Percentiles rank a stretch among this genome's conserved stretches.
Evolutionary conservation across 306 rosid species (phyloP).

Genomic region (Medicago arabica): DNA sequence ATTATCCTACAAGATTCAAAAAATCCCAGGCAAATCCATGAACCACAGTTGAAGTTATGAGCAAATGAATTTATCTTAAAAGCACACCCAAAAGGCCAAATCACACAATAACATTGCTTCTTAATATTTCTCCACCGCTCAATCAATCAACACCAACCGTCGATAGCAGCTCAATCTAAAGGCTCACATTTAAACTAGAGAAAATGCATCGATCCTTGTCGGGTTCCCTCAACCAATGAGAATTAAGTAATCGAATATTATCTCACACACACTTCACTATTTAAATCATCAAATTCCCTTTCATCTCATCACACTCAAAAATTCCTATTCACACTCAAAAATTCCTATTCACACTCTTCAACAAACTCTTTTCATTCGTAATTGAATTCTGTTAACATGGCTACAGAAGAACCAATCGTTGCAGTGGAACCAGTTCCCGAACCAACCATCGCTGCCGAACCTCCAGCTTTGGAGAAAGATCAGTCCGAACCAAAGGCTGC

Average conservation of each 20-base stretch:
- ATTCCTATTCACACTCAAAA: slow-evolving; percentile 29
- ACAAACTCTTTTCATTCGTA: neutral
- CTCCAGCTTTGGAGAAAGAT: slow-evolving; percentile 44
- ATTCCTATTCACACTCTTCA: neutral
- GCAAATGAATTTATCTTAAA: slow-evolving; percentile 59
- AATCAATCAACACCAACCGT: slow-evolving; percentile 50
- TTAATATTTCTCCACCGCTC: slow-evolving; percentile 23
- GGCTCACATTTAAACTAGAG: slow-evolving; percentile 65
- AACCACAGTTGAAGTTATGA: slow-evolving; percentile 30
- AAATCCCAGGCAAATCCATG: slow-evolving; percentile 32
- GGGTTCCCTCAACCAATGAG: slow-evolving; percentile 59
- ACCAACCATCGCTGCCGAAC: slow-evolving; percentile 26
- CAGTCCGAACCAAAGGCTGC: slow-evolving; percentile 28
- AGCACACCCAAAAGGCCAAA: slow-evolving; percentile 62
- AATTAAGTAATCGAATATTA: slow-evolving; percentile 45
- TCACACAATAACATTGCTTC: neutral
- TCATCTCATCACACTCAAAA: slow-evolving; percentile 50
- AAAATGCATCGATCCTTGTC: slow-evolving; percentile 62
- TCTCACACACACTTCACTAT: slow-evolving; percentile 47
- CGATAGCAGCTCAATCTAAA: slow-evolving; percentile 53
- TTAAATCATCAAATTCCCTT: slow-evolving; percentile 58
- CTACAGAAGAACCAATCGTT: slow-evolving; percentile 62
- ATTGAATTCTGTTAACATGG: neutral
- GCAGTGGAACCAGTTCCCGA: slow-evolving; percentile 44
- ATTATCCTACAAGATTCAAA: slow-evolving; percentile 45